phyloP scores from a whole-genome alignment of 306 rosid genomes.

The Adenanthera pavonina region DNA sequence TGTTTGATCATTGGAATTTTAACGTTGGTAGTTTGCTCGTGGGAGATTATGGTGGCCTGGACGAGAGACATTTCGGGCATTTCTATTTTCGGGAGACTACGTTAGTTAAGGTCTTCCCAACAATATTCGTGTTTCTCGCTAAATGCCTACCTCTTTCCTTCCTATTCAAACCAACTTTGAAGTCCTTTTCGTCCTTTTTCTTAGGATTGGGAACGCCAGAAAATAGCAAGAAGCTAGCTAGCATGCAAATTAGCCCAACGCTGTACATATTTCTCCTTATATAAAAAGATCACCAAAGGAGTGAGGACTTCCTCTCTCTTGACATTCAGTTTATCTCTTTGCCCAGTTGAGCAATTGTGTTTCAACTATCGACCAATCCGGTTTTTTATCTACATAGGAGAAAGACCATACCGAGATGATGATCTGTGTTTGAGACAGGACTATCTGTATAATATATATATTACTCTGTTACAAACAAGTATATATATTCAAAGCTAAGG shows the following conservation, averaged over 20 bases:
- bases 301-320: not conserved
- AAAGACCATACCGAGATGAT: not conserved
- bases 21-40: slow-evolving; percentile 5
- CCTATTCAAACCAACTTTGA: slow-evolving; percentile 13
- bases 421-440: not conserved
- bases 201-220: not conserved
- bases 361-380: not conserved
- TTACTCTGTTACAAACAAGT: not conserved
- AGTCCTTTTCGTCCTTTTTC: slow-evolving; percentile 34
- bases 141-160: not conserved
- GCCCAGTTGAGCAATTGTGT: not conserved
- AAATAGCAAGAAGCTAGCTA: slow-evolving; percentile 10
- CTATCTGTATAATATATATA: not conserved
- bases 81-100: slow-evolving; percentile 42
- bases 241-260: not conserved
- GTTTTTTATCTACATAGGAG: not conserved
- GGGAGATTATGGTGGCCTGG: slow-evolving; percentile 46
- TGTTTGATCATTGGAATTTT: slow-evolving; percentile 27
- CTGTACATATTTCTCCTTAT: too few species aligned
- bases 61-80: slow-evolving; percentile 62
- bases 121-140: slow-evolving; percentile 47
- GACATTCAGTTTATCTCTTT: too few species aligned
- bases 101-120: slow-evolving; percentile 41
- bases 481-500: not conserved
- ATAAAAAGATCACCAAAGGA: not conserved